Percentiles rank a stretch among this genome's conserved stretches.
These are phyloP conservation scores for Leptographium wingfieldii DNA, from an alignment of 2,329 filamentous ascomycete species.

Conservation along the genomic window DNA sequence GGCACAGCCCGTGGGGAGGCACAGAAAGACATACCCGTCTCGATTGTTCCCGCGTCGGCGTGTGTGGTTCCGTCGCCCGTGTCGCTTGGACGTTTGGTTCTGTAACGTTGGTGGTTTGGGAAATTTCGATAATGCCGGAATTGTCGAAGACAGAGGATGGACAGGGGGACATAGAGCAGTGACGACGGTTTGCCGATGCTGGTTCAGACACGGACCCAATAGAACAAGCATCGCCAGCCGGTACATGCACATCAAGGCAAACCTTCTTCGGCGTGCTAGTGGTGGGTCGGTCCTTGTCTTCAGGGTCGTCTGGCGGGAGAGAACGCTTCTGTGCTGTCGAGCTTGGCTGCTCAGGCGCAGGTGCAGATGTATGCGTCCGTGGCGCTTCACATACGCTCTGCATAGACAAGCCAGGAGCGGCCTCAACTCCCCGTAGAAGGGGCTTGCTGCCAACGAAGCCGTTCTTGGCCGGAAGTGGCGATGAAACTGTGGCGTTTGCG, in stretches of 20 bases:
- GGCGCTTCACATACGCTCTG: too few species aligned
- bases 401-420: not conserved
- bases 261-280: not conserved
- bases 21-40: constrained; percentile 29
- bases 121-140: constrained; percentile 29
- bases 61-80: constrained; percentile 4
- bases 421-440: not conserved
- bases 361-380: not conserved
- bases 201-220: not conserved
- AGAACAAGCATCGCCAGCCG: too few species aligned
- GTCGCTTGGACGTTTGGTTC: constrained; percentile 28
- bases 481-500: constrained; percentile 27
- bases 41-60: constrained; percentile 35
- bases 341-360: not conserved
- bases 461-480: constrained; percentile 2
- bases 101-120: constrained; percentile 36
- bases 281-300: not conserved
- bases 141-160: constrained; percentile 38
- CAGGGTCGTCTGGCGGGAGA: not conserved
- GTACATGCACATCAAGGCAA: not conserved
- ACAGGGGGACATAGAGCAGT: constrained; percentile 17
- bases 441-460: not conserved
- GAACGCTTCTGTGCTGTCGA: constrained; percentile 3
- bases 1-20: not conserved
- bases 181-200: not conserved